Base-by-base conservation (phyloP, 306 rosid genomes). In the Neltuma alba region DNA sequence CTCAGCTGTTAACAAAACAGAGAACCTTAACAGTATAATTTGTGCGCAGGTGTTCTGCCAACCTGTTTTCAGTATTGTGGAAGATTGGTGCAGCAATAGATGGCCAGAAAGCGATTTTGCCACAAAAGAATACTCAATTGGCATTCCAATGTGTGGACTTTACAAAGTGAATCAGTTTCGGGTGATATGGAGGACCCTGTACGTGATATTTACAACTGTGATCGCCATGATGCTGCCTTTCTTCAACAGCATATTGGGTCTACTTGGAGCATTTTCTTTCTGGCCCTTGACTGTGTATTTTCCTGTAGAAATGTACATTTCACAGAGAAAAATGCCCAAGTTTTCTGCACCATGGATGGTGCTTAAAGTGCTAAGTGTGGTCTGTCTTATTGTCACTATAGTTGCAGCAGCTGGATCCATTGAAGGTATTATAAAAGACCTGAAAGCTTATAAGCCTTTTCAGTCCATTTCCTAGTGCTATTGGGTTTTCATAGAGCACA, bases 231-330 rank as follows among this genome's bases (percentile, higher is more conserved):
- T 85, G 20, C 40, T 92, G 6, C 97, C 97, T 0, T 90, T 90
- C 84, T 92, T 92, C 86, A 92, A 90, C 71, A 78, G 76, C 83
- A 42, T 92, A 12, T 25, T 88, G 70, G 93, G 93, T 8, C 41
- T 92, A 1, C 27, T 90, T 8, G 97, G 97, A 40, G 90, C 97
- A 0, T 0, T n/a, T 18, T 2, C 80, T 2, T 92, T 92, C 83
- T 90, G 91, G 91, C 94, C 94, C 0, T 48, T 92, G 84, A 76
- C 89, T 0, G 92, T 92, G 5, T 81, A 88, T 61, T 90, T 92
- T 38, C 97, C 97, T 7, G 55, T 68, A 12, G 89, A 92, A 82
- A 86, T 92, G 91, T 76, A 89, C 75, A 45, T 90, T 27, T 54
- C 36, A 4, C 88, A 42, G 38, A 80, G 87, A 15, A 79, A 85